Base-by-base conservation (phyloP, 1,284 basidiomycete species). In the Naganishia cerealis region DNA sequence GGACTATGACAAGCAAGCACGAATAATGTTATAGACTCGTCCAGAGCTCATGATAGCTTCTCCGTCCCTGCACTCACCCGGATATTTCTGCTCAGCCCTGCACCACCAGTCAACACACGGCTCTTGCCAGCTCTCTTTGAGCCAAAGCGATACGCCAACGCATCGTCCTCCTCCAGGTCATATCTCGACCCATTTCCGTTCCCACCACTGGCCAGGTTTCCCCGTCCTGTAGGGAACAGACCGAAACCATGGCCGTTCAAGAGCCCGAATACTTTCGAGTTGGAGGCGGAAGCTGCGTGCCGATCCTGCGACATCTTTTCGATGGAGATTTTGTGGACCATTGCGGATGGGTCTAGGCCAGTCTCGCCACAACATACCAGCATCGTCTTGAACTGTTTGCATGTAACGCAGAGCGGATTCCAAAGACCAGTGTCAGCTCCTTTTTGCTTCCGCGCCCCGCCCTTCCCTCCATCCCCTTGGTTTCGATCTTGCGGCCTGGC, bases 251-350 rank as follows among this genome's bases (percentile, higher is more conserved):
- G 61, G 18, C 61, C 61, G 61, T 63, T 63, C 7, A 63, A n/a
- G 21, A 63, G 61, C 5, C 61, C 61, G 61, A 63, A 63, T 42
- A 63, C 61, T 36, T 53, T 53, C 21, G 50, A 54, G 9, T 33
- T 24, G 13, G 61, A 42, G 24, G 26, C n/a, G 18, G 59, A 50
- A 12, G 46, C 26, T 12, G 59, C 48, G 38, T 63, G 50, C 5
- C 61, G 61, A 18, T 63, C 61, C 26, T 63, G 61, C 12, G 61
- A 63, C 50, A 54, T 63, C 18, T 38, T 54, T 13, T 63, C 61
- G 36, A 63, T 63, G 38, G 61, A 63, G 39, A 63, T 63, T 42
- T 63, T 63, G 61, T 63, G 61, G 15, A 53, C 50, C 61, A 63
- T 63, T 36, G 38, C 18, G 58, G 26, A 13, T 12, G 10, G 26